Conservation (phyloP, 495 filamentous ascomycete species). For the Aspergillus ellipticus region DNA sequence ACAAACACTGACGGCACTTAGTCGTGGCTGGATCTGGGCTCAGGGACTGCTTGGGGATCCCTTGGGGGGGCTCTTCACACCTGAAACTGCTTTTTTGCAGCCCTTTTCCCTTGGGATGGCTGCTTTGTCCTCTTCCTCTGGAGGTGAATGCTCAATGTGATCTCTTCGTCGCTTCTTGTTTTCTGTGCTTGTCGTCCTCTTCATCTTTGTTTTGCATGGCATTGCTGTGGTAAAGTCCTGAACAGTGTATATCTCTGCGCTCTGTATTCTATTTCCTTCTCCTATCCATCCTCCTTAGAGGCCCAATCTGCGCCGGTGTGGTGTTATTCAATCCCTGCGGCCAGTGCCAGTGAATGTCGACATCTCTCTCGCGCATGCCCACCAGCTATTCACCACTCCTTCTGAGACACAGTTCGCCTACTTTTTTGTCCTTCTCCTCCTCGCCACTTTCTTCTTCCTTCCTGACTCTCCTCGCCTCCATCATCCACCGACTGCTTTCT, state of each 20-base stretch:
- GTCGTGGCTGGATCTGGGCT: conserved; percentile 5
- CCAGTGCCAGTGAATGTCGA: conserved; percentile 19
- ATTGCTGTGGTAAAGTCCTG: not conserved
- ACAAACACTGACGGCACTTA: conserved; percentile 23
- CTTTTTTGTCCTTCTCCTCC: conserved; percentile 10
- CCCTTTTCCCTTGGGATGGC: conserved; percentile 2
- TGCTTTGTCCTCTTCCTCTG: not conserved
- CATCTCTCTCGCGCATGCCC: conserved; percentile 4
- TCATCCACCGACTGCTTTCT: conserved; percentile 1
- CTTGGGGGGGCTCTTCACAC: conserved; percentile 4
- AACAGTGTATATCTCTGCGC: not conserved
- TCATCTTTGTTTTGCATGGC: not conserved
- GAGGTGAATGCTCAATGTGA: not conserved
- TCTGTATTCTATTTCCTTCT: conserved; percentile 3
- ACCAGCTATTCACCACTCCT: conserved; percentile 8
- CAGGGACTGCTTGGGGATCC: not conserved
- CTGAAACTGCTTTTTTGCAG: not conserved
- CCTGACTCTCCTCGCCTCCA: conserved; percentile 5
- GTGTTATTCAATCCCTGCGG: conserved; percentile 6
- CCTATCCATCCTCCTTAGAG: not conserved
- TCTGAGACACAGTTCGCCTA: conserved; percentile 1
- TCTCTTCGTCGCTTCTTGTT: not conserved
- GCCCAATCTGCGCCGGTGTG: conserved; percentile 3
- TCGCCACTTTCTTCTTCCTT: conserved; percentile 9
- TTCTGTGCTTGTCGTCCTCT: not conserved